Evolutionary conservation across 192 early-diverging fungal genomes (phyloP).

Genomic region (Coemansia sp.): DNA sequence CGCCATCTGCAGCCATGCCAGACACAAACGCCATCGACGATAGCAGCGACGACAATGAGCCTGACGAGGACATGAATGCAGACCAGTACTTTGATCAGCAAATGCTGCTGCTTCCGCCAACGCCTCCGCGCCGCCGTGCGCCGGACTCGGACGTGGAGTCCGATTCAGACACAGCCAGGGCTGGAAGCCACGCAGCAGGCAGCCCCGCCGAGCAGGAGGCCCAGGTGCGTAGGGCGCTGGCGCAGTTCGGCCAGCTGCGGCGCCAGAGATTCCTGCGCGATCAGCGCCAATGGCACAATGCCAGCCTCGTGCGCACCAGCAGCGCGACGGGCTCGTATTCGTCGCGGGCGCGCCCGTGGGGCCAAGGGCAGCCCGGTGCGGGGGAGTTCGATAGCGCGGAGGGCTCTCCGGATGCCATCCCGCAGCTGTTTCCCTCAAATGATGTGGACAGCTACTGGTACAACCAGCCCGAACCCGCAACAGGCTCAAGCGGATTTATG

Average conservation of each 20-base stretch:
- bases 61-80: slow-evolving; percentile 6
- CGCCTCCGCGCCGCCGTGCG: slow-evolving; percentile 25
- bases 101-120: slow-evolving; percentile 24
- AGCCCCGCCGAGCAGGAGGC: neutral
- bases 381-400: neutral
- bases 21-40: slow-evolving; percentile 11
- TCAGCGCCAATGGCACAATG: slow-evolving; percentile 22
- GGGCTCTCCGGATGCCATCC: slow-evolving; percentile 1
- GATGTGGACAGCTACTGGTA: slow-evolving; percentile 57
- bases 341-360: slow-evolving; percentile 5
- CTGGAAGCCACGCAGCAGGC: neutral
- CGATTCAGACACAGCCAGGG: slow-evolving; percentile 1
- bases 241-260: slow-evolving; percentile 26
- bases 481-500: neutral
- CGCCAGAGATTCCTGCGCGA: slow-evolving; percentile 32
- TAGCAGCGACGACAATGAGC: neutral
- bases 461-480: slow-evolving; percentile 27
- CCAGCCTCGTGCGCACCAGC: neutral
- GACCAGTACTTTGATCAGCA: slow-evolving; percentile 23
- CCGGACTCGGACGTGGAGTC: slow-evolving; percentile 24
- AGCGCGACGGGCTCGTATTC: neutral
- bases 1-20: neutral
- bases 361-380: neutral
- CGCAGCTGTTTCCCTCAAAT: slow-evolving; percentile 38
- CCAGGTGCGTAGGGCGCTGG: slow-evolving; percentile 20